Base-by-base conservation (phyloP, 1,284 basidiomycete genomes). In the Xanthoconium separans region DNA sequence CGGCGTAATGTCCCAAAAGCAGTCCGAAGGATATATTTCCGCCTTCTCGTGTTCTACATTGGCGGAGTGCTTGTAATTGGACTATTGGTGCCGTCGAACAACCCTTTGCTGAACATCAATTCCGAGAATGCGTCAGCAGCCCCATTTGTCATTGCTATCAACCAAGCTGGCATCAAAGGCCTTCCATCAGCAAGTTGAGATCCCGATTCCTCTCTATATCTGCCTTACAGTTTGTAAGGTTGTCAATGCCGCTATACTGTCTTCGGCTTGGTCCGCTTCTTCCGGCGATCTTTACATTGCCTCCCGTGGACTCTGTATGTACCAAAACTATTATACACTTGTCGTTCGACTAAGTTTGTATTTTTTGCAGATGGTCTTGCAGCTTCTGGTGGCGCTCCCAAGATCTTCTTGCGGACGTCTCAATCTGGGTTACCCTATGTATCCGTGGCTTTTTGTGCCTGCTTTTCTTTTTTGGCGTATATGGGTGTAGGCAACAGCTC, bases 391-490 rank as follows among this genome's bases (percentile, higher is more conserved):
- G 78, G 83, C 51, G 84, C 84, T 0, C 86, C 86, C 0, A 67
- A 64, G n/a, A 65, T 87, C 50, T 85, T 89, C 67, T 56, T 70
- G 27, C 74, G 74, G 50, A 77, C 79, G 4, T 77, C 79, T 58
- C 74, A 71, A 44, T 74, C 71, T 24, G 87, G 87, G 42, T 67
- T 88, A 0, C 87, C 88, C 3, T 79, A 75, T 58, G 70, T 79
- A 8, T 71, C 84, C 2, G 72, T 90, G 51, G 54, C 72, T 24
- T 69, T 80, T 59, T 81, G 78, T 53, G 68, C 79, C 11, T 51
- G 71, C 11, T 83, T 89, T 61, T 73, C 76, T 16, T 64, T 79
- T 20, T 75, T 89, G 22, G 72, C 83, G 3, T 87, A 61, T 41
- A 66, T 76, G 70, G 73, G 79, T 18, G 69, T 83, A 45, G 72